Evolutionary conservation across 306 rosid genomes (phyloP).

Genomic region (Argentina anserina): DNA sequence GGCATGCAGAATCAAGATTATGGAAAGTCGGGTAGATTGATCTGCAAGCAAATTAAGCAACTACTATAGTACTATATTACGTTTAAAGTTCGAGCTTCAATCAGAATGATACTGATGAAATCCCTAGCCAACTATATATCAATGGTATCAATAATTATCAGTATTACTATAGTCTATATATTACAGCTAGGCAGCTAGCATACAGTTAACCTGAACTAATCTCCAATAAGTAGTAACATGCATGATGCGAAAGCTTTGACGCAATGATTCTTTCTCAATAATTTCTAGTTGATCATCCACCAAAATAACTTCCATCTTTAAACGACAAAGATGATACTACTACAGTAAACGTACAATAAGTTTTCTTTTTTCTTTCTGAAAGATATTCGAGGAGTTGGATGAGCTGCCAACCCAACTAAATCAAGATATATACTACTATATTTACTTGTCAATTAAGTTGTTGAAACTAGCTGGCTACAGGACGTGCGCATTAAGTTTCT

Average conservation of each 20-base stretch:
- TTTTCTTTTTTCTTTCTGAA: background rate
- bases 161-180: no score
- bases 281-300: background rate
- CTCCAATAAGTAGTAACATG: background rate
- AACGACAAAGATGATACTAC: background rate
- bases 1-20: background rate
- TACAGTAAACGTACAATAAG: background rate
- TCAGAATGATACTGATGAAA: background rate
- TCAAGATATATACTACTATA: background rate
- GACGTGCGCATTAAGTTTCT: background rate
- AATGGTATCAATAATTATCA: background rate
- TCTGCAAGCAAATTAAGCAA: background rate
- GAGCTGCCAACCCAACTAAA: constrained; percentile 4
- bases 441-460: background rate
- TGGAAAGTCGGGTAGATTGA: background rate
- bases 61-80: background rate
- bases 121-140: background rate
- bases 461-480: background rate
- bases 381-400: background rate
- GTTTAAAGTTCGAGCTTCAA: background rate
- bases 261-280: background rate
- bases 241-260: background rate
- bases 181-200: no score
- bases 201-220: background rate
- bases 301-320: background rate